phyloP scores from a whole-genome alignment of 805 yeast species.

The Cyberlindnera nakhonratchasimensis region DNA sequence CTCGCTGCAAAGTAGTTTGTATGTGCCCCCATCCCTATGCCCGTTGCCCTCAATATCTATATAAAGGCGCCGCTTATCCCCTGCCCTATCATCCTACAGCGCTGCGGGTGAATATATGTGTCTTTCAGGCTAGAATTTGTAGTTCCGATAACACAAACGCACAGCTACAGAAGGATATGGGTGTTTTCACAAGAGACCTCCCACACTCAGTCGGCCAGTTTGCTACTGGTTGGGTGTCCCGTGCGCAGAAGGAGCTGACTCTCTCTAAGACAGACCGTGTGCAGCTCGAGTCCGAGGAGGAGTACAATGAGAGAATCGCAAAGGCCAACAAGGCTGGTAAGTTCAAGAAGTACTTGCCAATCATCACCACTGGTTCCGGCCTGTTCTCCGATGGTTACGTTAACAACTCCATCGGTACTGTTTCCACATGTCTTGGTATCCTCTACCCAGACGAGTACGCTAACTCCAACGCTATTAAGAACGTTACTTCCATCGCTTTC shows the following conservation, averaged over 20 bases:
- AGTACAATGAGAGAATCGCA: constrained; percentile 20
- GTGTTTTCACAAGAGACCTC: constrained; percentile 40
- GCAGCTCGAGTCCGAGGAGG: constrained; percentile 27
- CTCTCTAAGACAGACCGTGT: constrained; percentile 28
- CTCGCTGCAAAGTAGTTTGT: too few species aligned
- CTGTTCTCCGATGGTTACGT: constrained; percentile 91
- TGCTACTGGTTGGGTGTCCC: constrained; percentile 40
- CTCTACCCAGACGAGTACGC: constrained; percentile 65
- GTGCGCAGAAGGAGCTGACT: constrained; percentile 42
- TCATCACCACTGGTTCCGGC: constrained; percentile 87
- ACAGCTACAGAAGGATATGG: too few species aligned
- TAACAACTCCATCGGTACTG: constrained; percentile 79
- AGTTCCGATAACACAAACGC: too few species aligned
- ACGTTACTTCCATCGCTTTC: constrained; percentile 84
- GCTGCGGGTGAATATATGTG: too few species aligned
- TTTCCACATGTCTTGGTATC: constrained; percentile 60
- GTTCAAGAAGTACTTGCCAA: constrained; percentile 53
- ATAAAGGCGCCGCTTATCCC: too few species aligned
- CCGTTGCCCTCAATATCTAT: too few species aligned
- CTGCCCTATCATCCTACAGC: too few species aligned
- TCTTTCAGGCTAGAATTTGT: too few species aligned
- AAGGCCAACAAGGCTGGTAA: constrained; percentile 21
- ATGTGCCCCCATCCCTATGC: too few species aligned
- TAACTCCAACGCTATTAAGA: constrained; percentile 65
- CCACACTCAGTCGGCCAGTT: constrained; percentile 41